phyloP scores from a whole-genome alignment of 179 eudicot species.

The Silene noctiflora region DNA sequence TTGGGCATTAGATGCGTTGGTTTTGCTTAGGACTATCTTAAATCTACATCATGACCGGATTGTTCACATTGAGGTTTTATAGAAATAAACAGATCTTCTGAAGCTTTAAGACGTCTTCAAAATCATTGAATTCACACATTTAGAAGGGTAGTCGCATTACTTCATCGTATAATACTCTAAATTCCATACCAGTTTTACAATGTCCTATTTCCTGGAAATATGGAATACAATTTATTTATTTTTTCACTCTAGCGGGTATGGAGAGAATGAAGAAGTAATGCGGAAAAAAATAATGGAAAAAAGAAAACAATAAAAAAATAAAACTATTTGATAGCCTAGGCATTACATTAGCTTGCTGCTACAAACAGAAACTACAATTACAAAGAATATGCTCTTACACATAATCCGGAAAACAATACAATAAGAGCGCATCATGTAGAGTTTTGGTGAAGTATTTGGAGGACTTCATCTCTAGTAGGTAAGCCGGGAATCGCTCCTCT shows the following conservation, averaged over 20 bases:
- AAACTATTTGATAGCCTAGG: not conserved
- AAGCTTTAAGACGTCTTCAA: no score
- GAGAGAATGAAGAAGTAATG: not conserved
- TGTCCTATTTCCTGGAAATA: no score
- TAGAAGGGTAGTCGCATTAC: not conserved
- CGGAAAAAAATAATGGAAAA: not conserved
- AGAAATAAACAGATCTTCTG: no score
- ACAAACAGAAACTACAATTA: not conserved
- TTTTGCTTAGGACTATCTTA: no score
- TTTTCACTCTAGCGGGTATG: not conserved
- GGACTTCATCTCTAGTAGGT: constrained; percentile 55
- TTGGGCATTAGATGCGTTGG: no score
- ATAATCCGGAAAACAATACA: not conserved
- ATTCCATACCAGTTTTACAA: not conserved
- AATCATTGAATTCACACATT: not conserved
- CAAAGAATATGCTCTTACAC: not conserved
- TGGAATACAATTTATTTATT: no score
- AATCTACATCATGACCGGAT: no score
- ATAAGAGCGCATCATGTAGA: constrained; percentile 10
- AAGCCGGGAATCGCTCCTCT: constrained; percentile 80
- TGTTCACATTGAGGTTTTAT: no score
- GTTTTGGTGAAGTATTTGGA: constrained; percentile 27
- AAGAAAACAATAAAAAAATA: not conserved
- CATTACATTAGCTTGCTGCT: constrained; percentile 1
- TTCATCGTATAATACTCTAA: not conserved